These are phyloP conservation scores for Starmera dryadoides DNA, from an alignment of 805 yeast species.

Conservation along the genomic window DNA sequence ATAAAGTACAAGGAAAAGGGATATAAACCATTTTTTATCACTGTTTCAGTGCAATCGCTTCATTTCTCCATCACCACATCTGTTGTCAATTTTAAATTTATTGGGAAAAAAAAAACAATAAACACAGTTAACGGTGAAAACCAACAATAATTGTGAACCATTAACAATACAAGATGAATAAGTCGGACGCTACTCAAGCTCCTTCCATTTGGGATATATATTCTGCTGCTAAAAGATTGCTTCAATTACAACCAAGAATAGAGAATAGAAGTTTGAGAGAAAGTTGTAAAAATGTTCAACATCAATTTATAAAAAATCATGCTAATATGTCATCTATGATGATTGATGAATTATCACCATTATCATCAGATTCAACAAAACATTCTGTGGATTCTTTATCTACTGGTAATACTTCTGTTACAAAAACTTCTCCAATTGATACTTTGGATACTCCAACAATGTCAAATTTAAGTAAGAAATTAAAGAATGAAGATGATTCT, in stretches of 20 bases:
- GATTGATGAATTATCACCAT: slow-evolving; percentile 13
- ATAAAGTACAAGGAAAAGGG: too few species aligned
- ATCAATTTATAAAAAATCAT: neutral
- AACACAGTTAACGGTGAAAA: too few species aligned
- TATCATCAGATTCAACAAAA: slow-evolving; percentile 17
- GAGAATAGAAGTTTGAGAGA: slow-evolving; percentile 23
- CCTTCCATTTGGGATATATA: slow-evolving; percentile 27
- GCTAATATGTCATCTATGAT: neutral
- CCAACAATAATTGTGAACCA: too few species aligned
- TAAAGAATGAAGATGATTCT: neutral
- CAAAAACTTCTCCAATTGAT: slow-evolving; percentile 1
- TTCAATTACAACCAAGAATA: slow-evolving; percentile 22
- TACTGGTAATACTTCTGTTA: slow-evolving; percentile 4
- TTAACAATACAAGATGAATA: neutral
- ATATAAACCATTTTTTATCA: too few species aligned
- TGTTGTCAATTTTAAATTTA: too few species aligned
- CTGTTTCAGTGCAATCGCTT: too few species aligned
- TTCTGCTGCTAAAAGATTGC: slow-evolving; percentile 23
- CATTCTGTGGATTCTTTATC: slow-evolving; percentile 14
- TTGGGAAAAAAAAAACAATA: too few species aligned
- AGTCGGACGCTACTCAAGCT: slow-evolving; percentile 7
- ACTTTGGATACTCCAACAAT: neutral
- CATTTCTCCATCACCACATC: too few species aligned
- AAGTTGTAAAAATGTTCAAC: slow-evolving; percentile 15
- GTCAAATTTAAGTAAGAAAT: neutral